A percentile compares a stretch with the other conserved stretches of the same genome.
Conservation (phyloP, 108 stramenopile genomes). For the Chaetoceros tenuissimus region DNA sequence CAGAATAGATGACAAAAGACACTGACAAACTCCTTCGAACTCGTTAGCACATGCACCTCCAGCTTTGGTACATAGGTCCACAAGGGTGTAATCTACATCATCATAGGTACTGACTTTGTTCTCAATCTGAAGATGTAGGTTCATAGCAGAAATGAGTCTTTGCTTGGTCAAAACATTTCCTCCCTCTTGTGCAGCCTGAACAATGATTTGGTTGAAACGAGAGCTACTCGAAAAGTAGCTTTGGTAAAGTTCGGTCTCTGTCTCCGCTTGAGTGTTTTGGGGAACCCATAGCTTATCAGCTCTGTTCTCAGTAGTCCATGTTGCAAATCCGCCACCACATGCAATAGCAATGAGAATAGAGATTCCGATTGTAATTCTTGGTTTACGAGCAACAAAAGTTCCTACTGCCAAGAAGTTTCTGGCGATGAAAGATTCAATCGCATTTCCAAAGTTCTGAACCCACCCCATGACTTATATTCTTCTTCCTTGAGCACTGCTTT, state of each 20-base stretch:
- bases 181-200: conserved; percentile 2
- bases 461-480: not conserved
- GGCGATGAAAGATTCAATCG: conserved; percentile 32
- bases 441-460: conserved; percentile 26
- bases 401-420: conserved; percentile 36
- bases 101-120: conserved; percentile 7
- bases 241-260: conserved; percentile 26
- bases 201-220: conserved; percentile 37
- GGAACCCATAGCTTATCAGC: conserved; percentile 62
- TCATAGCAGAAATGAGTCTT: conserved; percentile 28
- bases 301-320: conserved; percentile 45
- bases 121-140: conserved; percentile 35
- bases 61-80: conserved; percentile 36
- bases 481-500: too few relatives aligned
- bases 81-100: conserved; percentile 4
- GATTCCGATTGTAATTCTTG: conserved; percentile 34
- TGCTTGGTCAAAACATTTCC: conserved; percentile 49
- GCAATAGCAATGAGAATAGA: conserved; percentile 21
- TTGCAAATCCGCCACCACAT: conserved; percentile 34
- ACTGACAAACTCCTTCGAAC: conserved; percentile 29
- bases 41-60: conserved; percentile 37
- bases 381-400: conserved; percentile 27
- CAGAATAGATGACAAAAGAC: conserved; percentile 39
- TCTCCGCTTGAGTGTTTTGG: conserved; percentile 44
- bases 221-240: conserved; percentile 25